Percentiles rank a stretch among this genome's conserved stretches.
These are phyloP conservation scores for Colletotrichum musicola DNA, from an alignment of 2,329 filamentous ascomycete species.

Conservation along the genomic window DNA sequence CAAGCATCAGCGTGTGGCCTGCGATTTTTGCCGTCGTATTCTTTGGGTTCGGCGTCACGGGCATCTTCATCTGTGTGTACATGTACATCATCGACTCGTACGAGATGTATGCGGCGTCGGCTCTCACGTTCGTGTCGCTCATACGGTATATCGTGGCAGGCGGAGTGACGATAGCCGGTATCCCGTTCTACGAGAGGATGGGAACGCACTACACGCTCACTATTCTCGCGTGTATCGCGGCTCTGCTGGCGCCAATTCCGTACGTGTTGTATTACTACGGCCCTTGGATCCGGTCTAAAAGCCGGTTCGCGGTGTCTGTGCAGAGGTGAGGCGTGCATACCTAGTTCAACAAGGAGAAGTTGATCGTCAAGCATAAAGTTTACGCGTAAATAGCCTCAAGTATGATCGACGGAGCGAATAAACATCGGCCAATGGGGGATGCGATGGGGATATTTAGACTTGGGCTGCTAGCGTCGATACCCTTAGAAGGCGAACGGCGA, in stretches of 20 bases:
- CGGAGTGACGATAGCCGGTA: conserved; percentile 50
- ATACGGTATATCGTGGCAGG: conserved; percentile 48
- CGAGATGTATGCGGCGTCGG: conserved; percentile 49
- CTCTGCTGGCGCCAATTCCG: conserved; percentile 46
- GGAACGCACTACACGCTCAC: conserved; percentile 50
- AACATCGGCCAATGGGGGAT: too few relatives aligned
- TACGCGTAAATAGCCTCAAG: too few relatives aligned
- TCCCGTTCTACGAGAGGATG: conserved; percentile 50
- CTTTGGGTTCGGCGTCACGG: conserved; percentile 60
- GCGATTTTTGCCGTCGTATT: conserved; percentile 55
- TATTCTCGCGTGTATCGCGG: conserved; percentile 47
- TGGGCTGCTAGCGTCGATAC: too few relatives aligned
- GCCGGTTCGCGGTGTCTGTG: conserved; percentile 13
- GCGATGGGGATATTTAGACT: too few relatives aligned
- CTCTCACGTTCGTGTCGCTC: conserved; percentile 48
- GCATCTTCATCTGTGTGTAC: conserved; percentile 51
- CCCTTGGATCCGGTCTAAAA: conserved; percentile 22
- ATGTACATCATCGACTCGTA: conserved; percentile 54
- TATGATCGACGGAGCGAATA: too few relatives aligned
- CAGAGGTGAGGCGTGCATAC: background rate
- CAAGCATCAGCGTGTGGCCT: conserved; percentile 58
- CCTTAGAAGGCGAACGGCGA: too few relatives aligned
- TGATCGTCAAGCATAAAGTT: too few relatives aligned
- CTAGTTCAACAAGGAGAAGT: too few relatives aligned
- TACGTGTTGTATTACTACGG: conserved; percentile 46